Base-by-base conservation (phyloP, 2,329 filamentous ascomycete genomes). In the Colletotrichum paranaense region DNA sequence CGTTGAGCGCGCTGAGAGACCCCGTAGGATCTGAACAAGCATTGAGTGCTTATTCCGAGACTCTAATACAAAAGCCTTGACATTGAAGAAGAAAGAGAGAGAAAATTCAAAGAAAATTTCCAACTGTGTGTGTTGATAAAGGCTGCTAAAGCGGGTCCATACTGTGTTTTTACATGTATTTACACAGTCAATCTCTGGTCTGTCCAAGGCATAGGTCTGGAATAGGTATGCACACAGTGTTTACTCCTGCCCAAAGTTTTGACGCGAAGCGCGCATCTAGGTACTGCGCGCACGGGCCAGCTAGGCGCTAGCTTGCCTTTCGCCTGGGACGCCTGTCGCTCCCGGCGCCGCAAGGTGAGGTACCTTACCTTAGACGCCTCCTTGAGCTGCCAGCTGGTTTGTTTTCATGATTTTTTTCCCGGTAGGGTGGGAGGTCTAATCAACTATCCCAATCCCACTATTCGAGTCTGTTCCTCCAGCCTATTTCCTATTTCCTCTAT, bases 61-160 rank as follows among this genome's bases (percentile, higher is more conserved):
- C 97, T 99, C 97, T 98, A 98, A 96, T 94, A 94, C 94, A 91
- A 92, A 93, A 92, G 95, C 92, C 92, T 88, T 90, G 91, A 94
- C 92, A 94, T 94, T 96, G 88, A 88, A 85, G 87, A 84, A 82
- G 84, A 85, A 87, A 83, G 82, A 82, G 80, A 82, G 80, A 80
- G 81, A 80, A 80, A 80, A 74, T 72, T 2, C 2, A 9, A 38
- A 38, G 11, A 53, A 71, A 63, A 22, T 42, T 38, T 93, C 93
- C 62, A 90, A 92, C 74, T 94, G 97, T 82, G 94, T 97, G 69
- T 83, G 88, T 91, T 98, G 80, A 95, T 95, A 57, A 92, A 93
- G 79, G 90, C 22, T 32, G 28, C 7, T 4, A 32, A 42, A 53
- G 60, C 60, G 60, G 60, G 60, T 28, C 60, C 1, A 1, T 63